phyloP scores from a whole-genome alignment of 2,329 filamentous ascomycete genomes.

The Phyllosticta citribraziliensis region DNA sequence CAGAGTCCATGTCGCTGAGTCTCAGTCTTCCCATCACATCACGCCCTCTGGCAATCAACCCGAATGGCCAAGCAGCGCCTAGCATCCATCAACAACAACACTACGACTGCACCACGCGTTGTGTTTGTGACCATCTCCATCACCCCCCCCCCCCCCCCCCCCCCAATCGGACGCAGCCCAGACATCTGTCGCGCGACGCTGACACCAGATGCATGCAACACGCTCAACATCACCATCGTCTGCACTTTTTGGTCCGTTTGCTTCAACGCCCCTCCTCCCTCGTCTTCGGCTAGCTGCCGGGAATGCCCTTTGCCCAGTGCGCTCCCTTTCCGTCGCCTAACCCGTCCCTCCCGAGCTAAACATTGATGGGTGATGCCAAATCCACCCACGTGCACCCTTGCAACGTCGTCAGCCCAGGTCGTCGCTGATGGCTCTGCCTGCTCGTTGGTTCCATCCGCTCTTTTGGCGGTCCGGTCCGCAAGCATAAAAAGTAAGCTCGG shows the following conservation, averaged over 20 bases:
- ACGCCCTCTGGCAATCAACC: no score
- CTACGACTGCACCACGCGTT: not conserved
- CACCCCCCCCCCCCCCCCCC: not conserved
- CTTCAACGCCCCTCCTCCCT: not conserved
- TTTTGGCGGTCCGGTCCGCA: not conserved
- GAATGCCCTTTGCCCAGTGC: not conserved
- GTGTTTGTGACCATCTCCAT: no score
- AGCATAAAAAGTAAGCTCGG: not conserved
- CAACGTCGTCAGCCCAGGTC: no score
- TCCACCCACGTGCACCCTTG: not conserved
- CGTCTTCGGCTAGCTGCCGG: not conserved
- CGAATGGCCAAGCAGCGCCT: not conserved
- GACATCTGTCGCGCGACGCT: not conserved
- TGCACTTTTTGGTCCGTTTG: not conserved
- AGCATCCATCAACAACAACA: not conserved
- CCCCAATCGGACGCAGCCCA: not conserved
- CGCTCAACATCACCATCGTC: not conserved
- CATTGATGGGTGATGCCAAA: not conserved
- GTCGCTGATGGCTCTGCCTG: not conserved
- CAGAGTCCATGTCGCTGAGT: no score
- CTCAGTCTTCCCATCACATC: no score
- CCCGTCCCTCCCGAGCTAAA: not conserved
- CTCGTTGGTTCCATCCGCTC: not conserved
- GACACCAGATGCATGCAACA: not conserved
- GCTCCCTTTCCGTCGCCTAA: not conserved